These are phyloP conservation scores for Coemansia sp. DNA, from an alignment of 192 early-diverging fungal species.

Conservation along the genomic window DNA sequence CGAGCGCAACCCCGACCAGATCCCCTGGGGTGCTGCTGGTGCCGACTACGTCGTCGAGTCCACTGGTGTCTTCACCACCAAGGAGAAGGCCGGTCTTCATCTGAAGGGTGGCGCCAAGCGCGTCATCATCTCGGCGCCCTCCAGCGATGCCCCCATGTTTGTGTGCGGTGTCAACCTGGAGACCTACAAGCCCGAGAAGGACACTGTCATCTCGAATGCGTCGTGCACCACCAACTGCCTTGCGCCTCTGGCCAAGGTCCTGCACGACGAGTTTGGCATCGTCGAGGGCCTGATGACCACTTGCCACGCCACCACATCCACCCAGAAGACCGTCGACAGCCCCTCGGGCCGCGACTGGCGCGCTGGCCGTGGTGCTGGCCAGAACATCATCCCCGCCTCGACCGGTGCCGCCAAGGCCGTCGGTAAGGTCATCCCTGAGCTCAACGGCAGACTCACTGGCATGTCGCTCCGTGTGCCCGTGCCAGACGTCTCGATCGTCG, in stretches of 20 bases:
- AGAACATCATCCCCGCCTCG: conserved; percentile 98
- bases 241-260: conserved; percentile 95
- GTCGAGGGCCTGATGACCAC: conserved; percentile 98
- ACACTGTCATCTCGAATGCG: conserved; percentile 94
- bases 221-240: conserved; percentile 99
- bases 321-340: conserved; percentile 99
- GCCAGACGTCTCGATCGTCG: conserved; percentile 96
- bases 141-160: conserved; percentile 97
- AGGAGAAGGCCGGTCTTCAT: conserved; percentile 83
- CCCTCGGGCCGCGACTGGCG: conserved; percentile 98
- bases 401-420: conserved; percentile 99
- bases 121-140: conserved; percentile 98
- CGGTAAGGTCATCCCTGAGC: conserved; percentile 92
- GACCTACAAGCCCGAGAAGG: conserved; percentile 78
- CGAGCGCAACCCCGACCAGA: conserved; percentile 80
- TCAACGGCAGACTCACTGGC: conserved; percentile 97
- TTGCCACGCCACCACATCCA: conserved; percentile 97
- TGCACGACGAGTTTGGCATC: conserved; percentile 96
- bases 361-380: conserved; percentile 92
- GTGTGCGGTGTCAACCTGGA: conserved; percentile 97
- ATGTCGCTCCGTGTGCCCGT: conserved; percentile 98
- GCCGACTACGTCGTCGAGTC: conserved; percentile 98
- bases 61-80: conserved; percentile 97
- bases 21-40: conserved; percentile 83
- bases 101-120: conserved; percentile 96